A percentile compares a stretch with the other conserved stretches of the same genome.
Evolutionary conservation across 202 grass and related monocot species (phyloP).

Genomic region (Sporobolus alterniflorus): DNA sequence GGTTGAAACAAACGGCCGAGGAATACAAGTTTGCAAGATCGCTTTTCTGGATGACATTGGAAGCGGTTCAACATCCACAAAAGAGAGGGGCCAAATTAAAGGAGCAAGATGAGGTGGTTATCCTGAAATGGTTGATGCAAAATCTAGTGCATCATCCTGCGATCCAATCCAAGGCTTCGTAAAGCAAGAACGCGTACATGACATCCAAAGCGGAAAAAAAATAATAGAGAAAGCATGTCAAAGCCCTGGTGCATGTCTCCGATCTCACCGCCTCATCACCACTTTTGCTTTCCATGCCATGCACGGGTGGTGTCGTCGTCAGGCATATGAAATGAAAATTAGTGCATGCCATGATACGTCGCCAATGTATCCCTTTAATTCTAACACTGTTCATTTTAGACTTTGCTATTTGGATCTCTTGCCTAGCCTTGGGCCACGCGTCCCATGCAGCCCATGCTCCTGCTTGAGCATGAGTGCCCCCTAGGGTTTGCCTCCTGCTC

Average conservation of each 20-base stretch:
- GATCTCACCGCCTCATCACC: constrained; percentile 46
- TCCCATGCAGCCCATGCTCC: too few relatives aligned
- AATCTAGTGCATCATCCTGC: constrained; percentile 9
- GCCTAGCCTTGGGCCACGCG: too few relatives aligned
- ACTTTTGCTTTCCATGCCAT: constrained; percentile 47
- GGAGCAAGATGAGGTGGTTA: constrained; percentile 1
- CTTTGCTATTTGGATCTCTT: too few relatives aligned
- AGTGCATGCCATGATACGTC: background rate
- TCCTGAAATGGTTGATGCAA: constrained; percentile 27
- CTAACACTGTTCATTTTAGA: background rate
- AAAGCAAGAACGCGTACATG: constrained; percentile 46
- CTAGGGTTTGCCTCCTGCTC: too few relatives aligned
- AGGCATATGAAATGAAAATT: background rate
- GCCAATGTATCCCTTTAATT: background rate
- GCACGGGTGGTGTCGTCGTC: constrained; percentile 3
- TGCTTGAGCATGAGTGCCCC: too few relatives aligned
- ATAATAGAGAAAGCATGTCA: constrained; percentile 42
- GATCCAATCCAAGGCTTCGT: constrained; percentile 36
- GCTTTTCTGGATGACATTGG: constrained; percentile 31
- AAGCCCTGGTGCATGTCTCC: constrained; percentile 50
- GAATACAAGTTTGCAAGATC: constrained; percentile 6
- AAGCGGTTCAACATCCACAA: constrained; percentile 10
- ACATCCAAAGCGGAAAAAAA: constrained; percentile 59
- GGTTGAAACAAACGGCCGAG: too few relatives aligned
- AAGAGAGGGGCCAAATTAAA: background rate